phyloP scores from a whole-genome alignment of 2,329 filamentous ascomycete species.

The Leptodontidium sp. region DNA sequence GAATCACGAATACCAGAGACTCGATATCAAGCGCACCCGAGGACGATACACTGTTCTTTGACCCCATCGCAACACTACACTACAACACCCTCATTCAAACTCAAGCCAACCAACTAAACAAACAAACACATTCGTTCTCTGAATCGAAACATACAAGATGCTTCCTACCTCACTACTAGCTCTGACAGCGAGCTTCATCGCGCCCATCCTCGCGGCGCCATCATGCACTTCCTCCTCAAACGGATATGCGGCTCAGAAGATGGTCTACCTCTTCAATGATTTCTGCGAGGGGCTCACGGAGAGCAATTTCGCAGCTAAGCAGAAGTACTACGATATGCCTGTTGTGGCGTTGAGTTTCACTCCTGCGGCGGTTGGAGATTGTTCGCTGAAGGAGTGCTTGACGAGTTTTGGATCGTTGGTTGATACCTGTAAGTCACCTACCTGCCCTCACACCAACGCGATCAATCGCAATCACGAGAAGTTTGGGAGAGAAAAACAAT shows the following conservation, averaged over 20 bases:
- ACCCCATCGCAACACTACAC: background rate
- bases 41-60: constrained; percentile 17
- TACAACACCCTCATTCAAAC: background rate
- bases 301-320: constrained; percentile 12
- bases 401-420: constrained; percentile 22
- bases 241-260: constrained; percentile 21
- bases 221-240: constrained; percentile 7
- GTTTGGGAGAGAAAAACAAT: too few relatives aligned
- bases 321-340: constrained; percentile 23
- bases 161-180: constrained; percentile 22
- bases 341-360: constrained; percentile 20
- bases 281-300: constrained; percentile 16
- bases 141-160: constrained; percentile 12
- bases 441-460: background rate
- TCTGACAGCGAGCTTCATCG: constrained; percentile 23
- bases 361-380: constrained; percentile 3
- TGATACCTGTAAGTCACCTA: constrained; percentile 16
- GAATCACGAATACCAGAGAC: constrained; percentile 2
- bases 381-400: constrained; percentile 21
- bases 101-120: background rate
- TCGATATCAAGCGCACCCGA: background rate
- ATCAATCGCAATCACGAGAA: background rate
- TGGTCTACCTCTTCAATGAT: constrained; percentile 26
- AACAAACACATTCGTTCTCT: background rate
- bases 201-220: constrained; percentile 13